These are phyloP conservation scores for Danielozyma ontarioensis DNA, from an alignment of 805 yeast genomes.

Conservation along the genomic window DNA sequence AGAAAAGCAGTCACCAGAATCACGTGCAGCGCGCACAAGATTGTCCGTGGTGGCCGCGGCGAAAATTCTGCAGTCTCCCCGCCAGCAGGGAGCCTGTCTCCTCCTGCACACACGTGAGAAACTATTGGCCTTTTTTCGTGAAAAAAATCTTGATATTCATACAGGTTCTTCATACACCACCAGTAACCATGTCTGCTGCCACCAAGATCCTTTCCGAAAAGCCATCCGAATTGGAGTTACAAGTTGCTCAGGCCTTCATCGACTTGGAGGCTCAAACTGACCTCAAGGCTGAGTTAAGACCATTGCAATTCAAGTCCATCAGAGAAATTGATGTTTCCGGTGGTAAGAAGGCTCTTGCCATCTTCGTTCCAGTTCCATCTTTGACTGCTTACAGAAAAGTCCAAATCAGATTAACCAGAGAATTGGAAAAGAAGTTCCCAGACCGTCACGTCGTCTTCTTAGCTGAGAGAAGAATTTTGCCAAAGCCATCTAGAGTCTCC, in stretches of 20 bases:
- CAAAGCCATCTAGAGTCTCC: conserved; percentile 96
- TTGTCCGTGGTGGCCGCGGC: no score
- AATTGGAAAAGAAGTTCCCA: conserved; percentile 99
- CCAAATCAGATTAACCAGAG: conserved; percentile 96
- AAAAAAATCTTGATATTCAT: no score
- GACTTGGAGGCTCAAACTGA: conserved; percentile 97
- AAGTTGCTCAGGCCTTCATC: conserved; percentile 97
- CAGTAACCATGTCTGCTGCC: conserved; percentile 83
- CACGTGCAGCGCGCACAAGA: no score
- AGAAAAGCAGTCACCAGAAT: no score
- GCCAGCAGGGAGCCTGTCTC: no score
- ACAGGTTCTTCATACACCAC: conserved; percentile 1
- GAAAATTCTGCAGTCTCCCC: no score
- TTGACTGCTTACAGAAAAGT: conserved; percentile 92
- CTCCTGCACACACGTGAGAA: no score
- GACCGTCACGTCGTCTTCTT: conserved; percentile 99
- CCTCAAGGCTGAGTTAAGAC: conserved; percentile 96
- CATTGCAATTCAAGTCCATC: conserved; percentile 97
- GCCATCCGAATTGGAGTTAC: conserved; percentile 98
- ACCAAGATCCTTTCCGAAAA: conserved; percentile 90
- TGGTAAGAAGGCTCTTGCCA: conserved; percentile 97
- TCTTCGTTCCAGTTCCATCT: conserved; percentile 97
- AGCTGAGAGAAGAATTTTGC: conserved; percentile 99
- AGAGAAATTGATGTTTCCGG: conserved; percentile 97
- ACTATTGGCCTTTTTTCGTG: no score